These are phyloP conservation scores for Beauveria bassiana DNA, from an alignment of 2,329 filamentous ascomycete species.

Conservation along the genomic window DNA sequence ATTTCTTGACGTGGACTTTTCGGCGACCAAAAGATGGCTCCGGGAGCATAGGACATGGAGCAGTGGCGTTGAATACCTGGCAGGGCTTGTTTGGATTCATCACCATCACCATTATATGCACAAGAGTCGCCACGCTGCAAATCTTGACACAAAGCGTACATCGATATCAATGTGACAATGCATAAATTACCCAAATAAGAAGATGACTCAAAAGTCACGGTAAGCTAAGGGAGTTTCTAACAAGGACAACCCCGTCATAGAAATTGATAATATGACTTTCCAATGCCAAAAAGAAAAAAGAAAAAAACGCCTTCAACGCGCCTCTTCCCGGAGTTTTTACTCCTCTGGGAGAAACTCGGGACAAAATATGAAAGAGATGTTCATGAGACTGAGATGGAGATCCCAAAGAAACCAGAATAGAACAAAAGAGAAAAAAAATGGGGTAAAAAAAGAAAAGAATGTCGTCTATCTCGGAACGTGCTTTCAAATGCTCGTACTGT, in stretches of 20 bases:
- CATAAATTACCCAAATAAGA: neutral
- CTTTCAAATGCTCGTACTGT: neutral
- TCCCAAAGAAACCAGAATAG: neutral
- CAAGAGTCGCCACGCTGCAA: no score
- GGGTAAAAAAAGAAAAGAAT: conserved; percentile 3
- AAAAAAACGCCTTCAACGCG: conserved; percentile 5
- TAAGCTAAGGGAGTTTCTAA: neutral
- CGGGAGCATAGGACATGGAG: no score
- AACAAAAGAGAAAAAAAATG: neutral
- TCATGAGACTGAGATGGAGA: neutral
- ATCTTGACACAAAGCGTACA: no score
- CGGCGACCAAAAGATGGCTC: no score
- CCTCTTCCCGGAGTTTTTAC: neutral
- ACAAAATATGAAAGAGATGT: neutral
- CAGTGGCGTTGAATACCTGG: no score
- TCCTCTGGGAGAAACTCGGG: neutral
- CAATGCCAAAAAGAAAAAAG: neutral
- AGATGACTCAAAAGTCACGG: neutral
- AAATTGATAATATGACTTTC: neutral
- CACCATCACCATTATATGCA: no score
- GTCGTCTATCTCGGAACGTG: neutral
- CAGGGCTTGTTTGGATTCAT: no score
- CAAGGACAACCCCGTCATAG: neutral
- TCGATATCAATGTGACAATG: neutral
- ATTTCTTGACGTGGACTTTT: no score